Conservation (phyloP, 106 monocot species). For the Vanilla planifolia region DNA sequence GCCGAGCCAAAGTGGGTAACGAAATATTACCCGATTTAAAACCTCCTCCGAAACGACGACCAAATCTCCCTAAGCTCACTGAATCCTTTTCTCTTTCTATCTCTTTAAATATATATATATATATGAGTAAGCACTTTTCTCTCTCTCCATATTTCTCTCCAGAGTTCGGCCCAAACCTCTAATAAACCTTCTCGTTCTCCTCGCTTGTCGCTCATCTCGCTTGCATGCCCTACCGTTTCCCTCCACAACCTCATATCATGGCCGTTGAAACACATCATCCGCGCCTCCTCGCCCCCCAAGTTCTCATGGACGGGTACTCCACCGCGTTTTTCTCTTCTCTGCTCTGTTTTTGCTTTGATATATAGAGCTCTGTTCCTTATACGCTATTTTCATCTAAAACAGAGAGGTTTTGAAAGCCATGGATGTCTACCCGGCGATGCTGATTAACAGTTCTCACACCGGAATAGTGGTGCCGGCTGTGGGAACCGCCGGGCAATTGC, state of each 20-base stretch:
- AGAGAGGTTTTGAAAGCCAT: not conserved
- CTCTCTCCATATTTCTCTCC: not conserved
- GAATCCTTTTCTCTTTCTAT: not conserved
- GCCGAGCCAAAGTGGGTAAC: not conserved
- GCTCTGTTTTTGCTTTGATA: not conserved
- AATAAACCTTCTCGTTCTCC: not conserved
- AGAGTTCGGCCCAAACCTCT: slow-evolving; percentile 11
- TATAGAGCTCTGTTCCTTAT: not conserved
- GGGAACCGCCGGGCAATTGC: not conserved
- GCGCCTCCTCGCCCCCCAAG: slow-evolving; percentile 29
- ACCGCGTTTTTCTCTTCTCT: not conserved
- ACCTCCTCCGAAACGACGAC: not conserved
- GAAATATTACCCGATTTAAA: not conserved
- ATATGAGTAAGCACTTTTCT: not conserved
- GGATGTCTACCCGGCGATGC: not conserved
- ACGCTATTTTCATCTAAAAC: not conserved
- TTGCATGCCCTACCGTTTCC: not conserved
- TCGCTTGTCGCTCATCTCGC: slow-evolving; percentile 4
- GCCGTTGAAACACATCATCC: slow-evolving; percentile 61
- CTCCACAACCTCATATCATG: slow-evolving; percentile 18
- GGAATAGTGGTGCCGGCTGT: not conserved
- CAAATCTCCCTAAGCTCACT: not conserved
- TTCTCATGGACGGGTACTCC: not conserved
- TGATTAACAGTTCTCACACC: not conserved
- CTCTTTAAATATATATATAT: not conserved